phyloP scores from a whole-genome alignment of 352 stramenopile species.

The Phytopythium delawarense region DNA sequence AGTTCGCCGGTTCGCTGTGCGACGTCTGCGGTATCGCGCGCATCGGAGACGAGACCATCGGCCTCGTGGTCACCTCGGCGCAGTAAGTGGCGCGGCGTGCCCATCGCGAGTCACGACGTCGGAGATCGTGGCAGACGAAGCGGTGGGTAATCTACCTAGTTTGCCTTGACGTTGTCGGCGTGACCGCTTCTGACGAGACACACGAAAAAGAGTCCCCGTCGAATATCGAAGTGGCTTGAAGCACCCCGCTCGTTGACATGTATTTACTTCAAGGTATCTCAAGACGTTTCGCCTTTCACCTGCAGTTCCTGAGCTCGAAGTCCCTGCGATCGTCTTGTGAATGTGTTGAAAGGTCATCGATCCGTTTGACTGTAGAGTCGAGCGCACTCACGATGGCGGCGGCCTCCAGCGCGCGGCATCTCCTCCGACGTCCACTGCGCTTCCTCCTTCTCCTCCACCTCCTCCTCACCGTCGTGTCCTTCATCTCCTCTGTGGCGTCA shows the following conservation, averaged over 20 bases:
- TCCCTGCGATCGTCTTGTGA: background rate
- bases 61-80: conserved; percentile 86
- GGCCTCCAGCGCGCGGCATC: background rate
- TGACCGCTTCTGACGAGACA: background rate
- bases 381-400: background rate
- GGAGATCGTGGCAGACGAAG: background rate
- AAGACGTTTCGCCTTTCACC: background rate
- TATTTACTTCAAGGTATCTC: background rate
- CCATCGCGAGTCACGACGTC: background rate
- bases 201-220: background rate
- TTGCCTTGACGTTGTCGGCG: background rate
- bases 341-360: background rate
- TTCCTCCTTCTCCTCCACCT: background rate
- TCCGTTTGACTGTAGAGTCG: background rate
- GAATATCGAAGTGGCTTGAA: background rate
- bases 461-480: background rate
- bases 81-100: conserved; percentile 16
- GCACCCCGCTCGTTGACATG: background rate
- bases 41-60: conserved; percentile 95
- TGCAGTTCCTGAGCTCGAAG: background rate
- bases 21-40: conserved; percentile 91
- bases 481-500: background rate
- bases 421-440: background rate
- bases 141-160: background rate
- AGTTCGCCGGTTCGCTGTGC: conserved; percentile 90